Percentiles rank a stretch among this genome's conserved stretches.
Conservation (phyloP, 192 early-diverging fungal species). For the Haplosporangium gracile region DNA sequence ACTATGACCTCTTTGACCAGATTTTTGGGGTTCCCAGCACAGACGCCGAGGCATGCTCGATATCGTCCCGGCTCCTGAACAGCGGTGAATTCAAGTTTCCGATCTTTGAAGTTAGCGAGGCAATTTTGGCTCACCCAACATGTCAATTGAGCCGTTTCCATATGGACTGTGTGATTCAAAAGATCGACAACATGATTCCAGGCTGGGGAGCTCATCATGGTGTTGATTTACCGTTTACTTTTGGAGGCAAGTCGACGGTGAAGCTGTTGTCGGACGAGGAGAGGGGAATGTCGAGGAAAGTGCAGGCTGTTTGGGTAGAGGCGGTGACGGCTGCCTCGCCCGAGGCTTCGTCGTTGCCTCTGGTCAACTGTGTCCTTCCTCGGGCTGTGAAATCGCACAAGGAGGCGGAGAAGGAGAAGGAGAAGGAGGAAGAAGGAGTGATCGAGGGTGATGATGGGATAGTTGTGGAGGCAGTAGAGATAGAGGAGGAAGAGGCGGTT, state of each 20-base stretch:
- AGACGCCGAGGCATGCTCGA: neutral
- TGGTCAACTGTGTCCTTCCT: neutral
- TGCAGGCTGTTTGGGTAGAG: slow-evolving; percentile 14
- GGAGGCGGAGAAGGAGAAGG: slow-evolving; percentile 13
- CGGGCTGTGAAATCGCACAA: slow-evolving; percentile 22
- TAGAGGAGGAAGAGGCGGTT: slow-evolving; percentile 21
- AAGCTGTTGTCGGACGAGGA: neutral
- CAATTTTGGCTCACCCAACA: neutral
- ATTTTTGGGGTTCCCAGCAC: slow-evolving; percentile 4
- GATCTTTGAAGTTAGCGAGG: slow-evolving; percentile 1
- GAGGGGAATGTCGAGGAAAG: neutral
- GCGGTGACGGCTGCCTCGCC: slow-evolving; percentile 5
- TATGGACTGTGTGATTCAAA: neutral
- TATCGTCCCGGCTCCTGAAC: neutral
- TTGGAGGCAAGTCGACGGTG: neutral
- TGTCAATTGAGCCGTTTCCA: slow-evolving; percentile 19
- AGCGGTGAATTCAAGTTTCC: neutral
- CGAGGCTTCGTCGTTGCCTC: neutral
- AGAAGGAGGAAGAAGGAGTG: neutral
- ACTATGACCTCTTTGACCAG: slow-evolving; percentile 5
- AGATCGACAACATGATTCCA: neutral
- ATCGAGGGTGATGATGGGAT: neutral
- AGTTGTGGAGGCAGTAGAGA: neutral
- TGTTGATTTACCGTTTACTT: slow-evolving; percentile 7
- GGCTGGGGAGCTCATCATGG: slow-evolving; percentile 13